Evolutionary conservation across 2,329 filamentous ascomycete species (phyloP), one percentile per base, ranked within the genome.

Genomic region (Pseudogymnoascus sp.): DNA sequence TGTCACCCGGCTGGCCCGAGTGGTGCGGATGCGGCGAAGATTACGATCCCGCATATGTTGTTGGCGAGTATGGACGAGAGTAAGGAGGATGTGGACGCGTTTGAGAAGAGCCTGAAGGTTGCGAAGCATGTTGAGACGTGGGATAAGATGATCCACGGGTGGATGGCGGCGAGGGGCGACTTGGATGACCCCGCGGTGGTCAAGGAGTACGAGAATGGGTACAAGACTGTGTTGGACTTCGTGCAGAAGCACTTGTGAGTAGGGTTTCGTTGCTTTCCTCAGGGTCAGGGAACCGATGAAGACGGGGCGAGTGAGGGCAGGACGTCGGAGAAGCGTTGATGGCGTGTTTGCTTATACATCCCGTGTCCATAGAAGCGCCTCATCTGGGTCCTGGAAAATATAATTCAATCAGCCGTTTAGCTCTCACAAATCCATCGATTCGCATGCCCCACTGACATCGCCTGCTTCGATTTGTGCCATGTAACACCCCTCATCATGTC

Each of bases 101-200:
- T 80, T 67, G 73, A 76, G 63, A 70, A 76, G 53, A 74, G 77
- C 6, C 67, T 84, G 23, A 73, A 74, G 40, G 75, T 72, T n/a
- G 73, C 74, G 7, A 77, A 78, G 15, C 69, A 78, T 63, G 77
- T 83, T 13, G 79, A 82, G 68, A 82, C 75, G 1, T 84, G 82
- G 67, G 61, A 64, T 1, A 77, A 72, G 60, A 83, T 82, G 77
- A 76, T 77, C 68, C 83, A 85, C 68, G 83, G 83, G n/a, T 85
- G 81, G 80, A 85, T 85, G 82, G 81, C 80, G 6, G 81, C 82
- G 0, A 73, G 82, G 23, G 76, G 78, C 0, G 73, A 83, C 60
- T 69, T 84, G 10, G 73, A 77, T 10, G 73, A 80, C 31, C 73
- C 77, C 64, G 76, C 75, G 46, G 79, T 78, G 59, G 73, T 74